Evolutionary conservation across 768 basidiomycete species (phyloP).

Genomic region (Sarcodon aspratus): DNA sequence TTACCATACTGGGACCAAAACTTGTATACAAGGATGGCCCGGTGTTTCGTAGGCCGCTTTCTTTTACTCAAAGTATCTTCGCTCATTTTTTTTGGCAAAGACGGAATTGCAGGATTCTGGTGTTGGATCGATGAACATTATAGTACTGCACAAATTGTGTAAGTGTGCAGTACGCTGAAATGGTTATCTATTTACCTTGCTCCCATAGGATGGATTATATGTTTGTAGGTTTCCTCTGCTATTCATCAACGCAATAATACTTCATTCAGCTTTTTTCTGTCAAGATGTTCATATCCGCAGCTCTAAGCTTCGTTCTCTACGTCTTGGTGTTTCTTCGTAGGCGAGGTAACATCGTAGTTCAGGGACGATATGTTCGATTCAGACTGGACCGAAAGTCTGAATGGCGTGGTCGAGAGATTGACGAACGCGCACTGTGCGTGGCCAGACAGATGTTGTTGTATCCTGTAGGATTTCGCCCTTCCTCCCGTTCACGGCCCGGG

Average conservation of each 20-base stretch:
- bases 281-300: conserved; percentile 41
- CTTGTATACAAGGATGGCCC: conserved; percentile 20
- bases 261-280: not conserved
- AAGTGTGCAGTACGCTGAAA: conserved; percentile 7
- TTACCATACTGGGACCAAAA: conserved; percentile 36
- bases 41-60: conserved; percentile 29
- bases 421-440: conserved; percentile 17
- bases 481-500: not conserved
- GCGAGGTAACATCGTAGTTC: conserved; percentile 32
- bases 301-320: conserved; percentile 33
- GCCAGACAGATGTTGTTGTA: conserved; percentile 42
- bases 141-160: conserved; percentile 29
- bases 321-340: conserved; percentile 34
- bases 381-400: conserved; percentile 1
- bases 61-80: not conserved
- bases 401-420: conserved; percentile 12
- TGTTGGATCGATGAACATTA: conserved; percentile 44
- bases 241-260: not conserved
- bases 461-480: conserved; percentile 12
- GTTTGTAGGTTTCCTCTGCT: conserved; percentile 24
- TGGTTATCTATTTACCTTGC: not conserved
- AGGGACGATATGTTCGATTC: conserved; percentile 20
- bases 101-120: conserved; percentile 40
- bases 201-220: conserved; percentile 35
- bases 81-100: conserved; percentile 13